Base-by-base conservation (phyloP, 306 rosid genomes). In the Mimosa bimucronata region DNA sequence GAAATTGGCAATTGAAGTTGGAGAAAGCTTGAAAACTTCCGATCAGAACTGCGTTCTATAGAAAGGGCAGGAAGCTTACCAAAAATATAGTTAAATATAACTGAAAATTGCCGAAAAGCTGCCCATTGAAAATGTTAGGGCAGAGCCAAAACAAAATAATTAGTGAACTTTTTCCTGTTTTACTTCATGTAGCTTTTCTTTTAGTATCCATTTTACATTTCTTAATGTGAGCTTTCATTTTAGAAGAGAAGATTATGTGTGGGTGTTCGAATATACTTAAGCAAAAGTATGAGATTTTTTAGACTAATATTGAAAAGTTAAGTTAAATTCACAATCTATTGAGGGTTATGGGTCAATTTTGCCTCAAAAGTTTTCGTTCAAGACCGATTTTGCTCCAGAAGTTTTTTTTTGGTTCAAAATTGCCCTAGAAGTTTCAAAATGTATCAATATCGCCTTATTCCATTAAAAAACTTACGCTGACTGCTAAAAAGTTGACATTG, bases 221-320 rank as follows among this genome's bases (percentile, higher is more conserved):
- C 3, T 68, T 21, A 68, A 41, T 11, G 14, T 3, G 60, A 26
- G 66, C 58, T 48, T 34, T 45, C 26, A n/a, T 37, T 45, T 65
- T 69, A 75, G 74, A 74, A 21, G 11, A 66, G 72, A 77, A 66
- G 72, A 77, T 42, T 55, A 37, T 79, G 75, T 67, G 41, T 38
- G 70, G 37, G 34, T 68, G 46, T 69, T 79, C 81, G 78, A 62
- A 34, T 41, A 68, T 68, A 57, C 66, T 58, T 71, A 9, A 44
- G 61, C 34, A 50, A 76, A 75, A 53, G 42, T 40, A 11, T 18
- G 19, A 30, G 64, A 30, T 4, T 28, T 28, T 72, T 50, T n/a
- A 14, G 58, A 15, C 16, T 61, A 67, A 29, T 76, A 55, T 70
- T 70, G 52, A 40, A 70, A 12, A 66, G 5, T 29, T 13, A 25